phyloP scores from a whole-genome alignment of 176 grass and related monocot species.

The Pontederia crassipes region DNA sequence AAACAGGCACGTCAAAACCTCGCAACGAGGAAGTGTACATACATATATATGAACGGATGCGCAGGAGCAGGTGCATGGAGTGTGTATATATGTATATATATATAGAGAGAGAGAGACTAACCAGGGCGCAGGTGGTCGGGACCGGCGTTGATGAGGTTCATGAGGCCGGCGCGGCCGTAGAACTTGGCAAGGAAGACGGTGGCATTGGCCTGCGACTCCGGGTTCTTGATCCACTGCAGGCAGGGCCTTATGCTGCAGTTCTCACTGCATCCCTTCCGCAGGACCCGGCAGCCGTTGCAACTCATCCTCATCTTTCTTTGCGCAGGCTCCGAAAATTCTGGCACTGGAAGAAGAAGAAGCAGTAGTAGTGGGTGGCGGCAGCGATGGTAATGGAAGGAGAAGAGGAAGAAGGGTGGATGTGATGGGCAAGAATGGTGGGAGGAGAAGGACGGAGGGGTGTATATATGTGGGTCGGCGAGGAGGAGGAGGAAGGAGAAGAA shows the following conservation, averaged over 20 bases:
- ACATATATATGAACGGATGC: no score
- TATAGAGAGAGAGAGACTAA: not conserved
- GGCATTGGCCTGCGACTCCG: conserved; percentile 56
- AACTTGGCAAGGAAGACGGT: conserved; percentile 78
- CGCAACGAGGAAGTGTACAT: no score
- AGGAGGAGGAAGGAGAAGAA: not conserved
- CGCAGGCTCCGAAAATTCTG: not conserved
- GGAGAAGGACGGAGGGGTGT: not conserved
- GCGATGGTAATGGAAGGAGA: not conserved
- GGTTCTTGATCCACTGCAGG: conserved; percentile 54
- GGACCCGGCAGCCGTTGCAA: conserved; percentile 58
- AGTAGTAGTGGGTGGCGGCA: not conserved
- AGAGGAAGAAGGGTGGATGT: not conserved
- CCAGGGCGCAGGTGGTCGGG: conserved; percentile 36
- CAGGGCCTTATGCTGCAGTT: conserved; percentile 51
- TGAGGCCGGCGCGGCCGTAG: conserved; percentile 61
- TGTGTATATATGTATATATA: no score
- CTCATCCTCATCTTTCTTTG: conserved; percentile 44
- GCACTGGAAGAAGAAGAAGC: not conserved
- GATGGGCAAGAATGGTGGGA: not conserved
- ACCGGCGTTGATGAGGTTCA: conserved; percentile 47
- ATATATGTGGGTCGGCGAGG: not conserved
- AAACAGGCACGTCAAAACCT: no score
- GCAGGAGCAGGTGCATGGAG: no score
- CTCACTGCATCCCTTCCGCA: conserved; percentile 52